Evolutionary conservation across 2,329 filamentous ascomycete species (phyloP).

Genomic region (Trichoderma simmonsii): DNA sequence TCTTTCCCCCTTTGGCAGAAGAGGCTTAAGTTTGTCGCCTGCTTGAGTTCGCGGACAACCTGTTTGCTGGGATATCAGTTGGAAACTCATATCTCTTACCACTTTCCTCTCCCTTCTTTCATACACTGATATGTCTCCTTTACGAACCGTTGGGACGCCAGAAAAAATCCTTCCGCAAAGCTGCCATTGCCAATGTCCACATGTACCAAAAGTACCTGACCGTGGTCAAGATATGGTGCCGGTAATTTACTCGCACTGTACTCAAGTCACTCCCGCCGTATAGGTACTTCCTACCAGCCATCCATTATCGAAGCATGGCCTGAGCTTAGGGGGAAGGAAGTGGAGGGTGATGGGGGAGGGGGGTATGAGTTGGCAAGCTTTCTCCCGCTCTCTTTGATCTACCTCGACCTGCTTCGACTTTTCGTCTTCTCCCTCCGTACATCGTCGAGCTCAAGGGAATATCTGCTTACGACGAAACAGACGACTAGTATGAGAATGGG

Average conservation of each 20-base stretch:
- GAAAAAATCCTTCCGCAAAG: not conserved
- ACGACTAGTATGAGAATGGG: conserved; percentile 4
- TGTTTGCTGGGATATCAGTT: not conserved
- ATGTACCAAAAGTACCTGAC: not conserved
- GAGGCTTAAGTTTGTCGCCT: not conserved
- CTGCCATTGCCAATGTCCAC: not conserved
- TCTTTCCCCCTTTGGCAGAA: not conserved
- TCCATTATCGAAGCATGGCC: conserved; percentile 17
- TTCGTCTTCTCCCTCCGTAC: conserved; percentile 1
- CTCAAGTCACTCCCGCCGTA: not conserved
- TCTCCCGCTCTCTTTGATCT: conserved; percentile 1
- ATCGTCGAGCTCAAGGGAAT: not conserved
- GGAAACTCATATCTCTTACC: not conserved
- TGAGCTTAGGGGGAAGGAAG: conserved; percentile 12
- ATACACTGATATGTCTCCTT: not conserved
- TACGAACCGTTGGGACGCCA: not conserved
- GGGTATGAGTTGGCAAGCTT: conserved; percentile 16
- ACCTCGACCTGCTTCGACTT: not conserved
- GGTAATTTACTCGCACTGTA: conserved; percentile 5
- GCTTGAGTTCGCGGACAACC: not conserved
- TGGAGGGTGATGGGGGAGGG: not conserved
- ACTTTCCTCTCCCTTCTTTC: not conserved
- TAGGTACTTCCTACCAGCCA: conserved; percentile 18
- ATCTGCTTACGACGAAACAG: not conserved
- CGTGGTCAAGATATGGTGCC: not conserved